A percentile compares a stretch with the other conserved stretches of the same genome.
Conservation (phyloP, 768 basidiomycete species). For the Trametes cubensis region DNA sequence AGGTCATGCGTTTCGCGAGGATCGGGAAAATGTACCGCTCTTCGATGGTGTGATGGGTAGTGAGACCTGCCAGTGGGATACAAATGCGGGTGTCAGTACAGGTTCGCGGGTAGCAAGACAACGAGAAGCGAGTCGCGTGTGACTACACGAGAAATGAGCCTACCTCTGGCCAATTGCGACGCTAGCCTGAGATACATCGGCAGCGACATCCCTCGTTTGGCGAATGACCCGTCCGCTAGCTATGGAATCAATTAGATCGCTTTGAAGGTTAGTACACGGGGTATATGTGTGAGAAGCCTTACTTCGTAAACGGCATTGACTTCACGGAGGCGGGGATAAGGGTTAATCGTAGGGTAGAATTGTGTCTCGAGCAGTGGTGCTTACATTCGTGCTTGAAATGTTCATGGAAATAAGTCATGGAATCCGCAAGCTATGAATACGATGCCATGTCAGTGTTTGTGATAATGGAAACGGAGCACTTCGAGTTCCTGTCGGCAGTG, state of each 20-base stretch:
- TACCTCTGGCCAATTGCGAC: conserved; percentile 45
- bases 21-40: conserved; percentile 55
- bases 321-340: conserved; percentile 19
- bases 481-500: neutral
- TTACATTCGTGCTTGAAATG: conserved; percentile 53
- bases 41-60: conserved; percentile 58
- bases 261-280: too few relatives aligned
- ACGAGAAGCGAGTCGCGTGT: too few relatives aligned
- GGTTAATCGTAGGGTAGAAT: neutral
- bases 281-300: neutral
- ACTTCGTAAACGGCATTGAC: conserved; percentile 52
- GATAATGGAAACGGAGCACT: too few relatives aligned
- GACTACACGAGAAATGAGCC: conserved; percentile 4
- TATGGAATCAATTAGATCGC: conserved; percentile 21
- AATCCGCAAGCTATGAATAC: conserved; percentile 21
- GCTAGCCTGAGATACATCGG: conserved; percentile 45
- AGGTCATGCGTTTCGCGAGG: conserved; percentile 51
- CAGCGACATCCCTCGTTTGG: conserved; percentile 46
- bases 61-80: conserved; percentile 47
- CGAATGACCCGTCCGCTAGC: conserved; percentile 58
- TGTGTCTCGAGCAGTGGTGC: conserved; percentile 20
- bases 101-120: neutral
- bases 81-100: neutral
- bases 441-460: neutral
- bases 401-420: conserved; percentile 32